Evolutionary conservation across 2,329 filamentous ascomycete genomes (phyloP).

Genomic region (Huntiella savannae): DNA sequence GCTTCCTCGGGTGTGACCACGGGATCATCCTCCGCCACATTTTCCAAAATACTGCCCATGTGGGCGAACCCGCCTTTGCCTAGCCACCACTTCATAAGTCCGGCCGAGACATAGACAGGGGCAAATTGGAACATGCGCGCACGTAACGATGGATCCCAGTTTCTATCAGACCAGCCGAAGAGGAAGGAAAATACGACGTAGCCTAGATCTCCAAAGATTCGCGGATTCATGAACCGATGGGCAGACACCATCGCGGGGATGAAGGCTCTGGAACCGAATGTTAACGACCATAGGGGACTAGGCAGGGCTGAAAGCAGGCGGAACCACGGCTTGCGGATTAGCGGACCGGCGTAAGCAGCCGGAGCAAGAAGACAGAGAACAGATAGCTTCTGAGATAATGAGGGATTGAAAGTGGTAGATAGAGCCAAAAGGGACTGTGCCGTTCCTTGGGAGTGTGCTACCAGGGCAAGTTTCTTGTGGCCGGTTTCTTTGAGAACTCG

Average conservation of each 20-base stretch:
- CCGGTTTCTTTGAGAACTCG: slow-evolving; percentile 59
- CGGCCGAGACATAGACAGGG: slow-evolving; percentile 73
- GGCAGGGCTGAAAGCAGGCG: slow-evolving; percentile 49
- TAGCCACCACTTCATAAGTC: slow-evolving; percentile 92
- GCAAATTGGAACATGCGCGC: slow-evolving; percentile 82
- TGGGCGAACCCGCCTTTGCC: slow-evolving; percentile 61
- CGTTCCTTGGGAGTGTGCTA: slow-evolving; percentile 82
- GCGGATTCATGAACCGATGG: slow-evolving; percentile 45
- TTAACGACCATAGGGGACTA: slow-evolving; percentile 53
- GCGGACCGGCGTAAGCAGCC: slow-evolving; percentile 70
- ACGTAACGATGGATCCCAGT: slow-evolving; percentile 67
- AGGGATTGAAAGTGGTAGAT: slow-evolving; percentile 75
- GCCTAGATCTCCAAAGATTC: slow-evolving; percentile 60
- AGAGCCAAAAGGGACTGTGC: slow-evolving; percentile 75
- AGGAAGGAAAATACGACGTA: slow-evolving; percentile 81
- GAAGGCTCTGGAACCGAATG: slow-evolving; percentile 86
- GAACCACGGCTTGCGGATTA: slow-evolving; percentile 77
- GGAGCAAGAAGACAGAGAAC: slow-evolving; percentile 86
- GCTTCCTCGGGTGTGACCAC: slow-evolving; percentile 13
- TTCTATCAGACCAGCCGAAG: slow-evolving; percentile 67
- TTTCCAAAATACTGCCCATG: slow-evolving; percentile 75
- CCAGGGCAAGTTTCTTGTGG: slow-evolving; percentile 40
- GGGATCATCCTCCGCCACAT: slow-evolving; percentile 44
- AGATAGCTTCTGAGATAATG: slow-evolving; percentile 61
- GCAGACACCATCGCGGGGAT: slow-evolving; percentile 87